These are phyloP conservation scores for Cinnamomum chago DNA, from an alignment of 164 flowering plant species.

Conservation along the genomic window DNA sequence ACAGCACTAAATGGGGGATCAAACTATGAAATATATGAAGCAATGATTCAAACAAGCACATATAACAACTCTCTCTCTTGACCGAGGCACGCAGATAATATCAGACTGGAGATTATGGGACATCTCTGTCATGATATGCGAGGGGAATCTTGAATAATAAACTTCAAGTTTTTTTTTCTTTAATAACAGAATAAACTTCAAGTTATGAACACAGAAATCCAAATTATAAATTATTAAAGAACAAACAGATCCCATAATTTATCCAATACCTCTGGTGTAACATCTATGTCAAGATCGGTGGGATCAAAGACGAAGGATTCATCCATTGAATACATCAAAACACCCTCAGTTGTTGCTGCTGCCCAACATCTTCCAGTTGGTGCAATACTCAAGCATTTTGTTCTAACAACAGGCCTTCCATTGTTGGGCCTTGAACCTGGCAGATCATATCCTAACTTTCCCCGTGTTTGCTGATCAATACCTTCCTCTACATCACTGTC, in stretches of 20 bases:
- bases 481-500: conserved; percentile 89
- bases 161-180: background rate
- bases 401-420: conserved; percentile 75
- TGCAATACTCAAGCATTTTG: conserved; percentile 87
- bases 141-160: background rate
- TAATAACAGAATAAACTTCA: background rate
- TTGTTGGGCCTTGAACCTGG: conserved; percentile 88
- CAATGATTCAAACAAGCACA: background rate
- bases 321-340: conserved; percentile 79
- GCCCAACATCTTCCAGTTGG: conserved; percentile 95
- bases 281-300: conserved; percentile 94
- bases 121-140: background rate
- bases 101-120: background rate
- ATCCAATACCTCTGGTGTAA: conserved; percentile 79
- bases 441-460: conserved; percentile 59
- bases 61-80: background rate
- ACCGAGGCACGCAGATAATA: background rate
- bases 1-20: background rate
- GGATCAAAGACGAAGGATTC: conserved; percentile 92
- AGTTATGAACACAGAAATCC: background rate
- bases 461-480: conserved; percentile 65
- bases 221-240: background rate
- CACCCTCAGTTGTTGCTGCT: conserved; percentile 99
- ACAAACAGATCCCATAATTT: background rate
- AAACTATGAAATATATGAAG: background rate